These are phyloP conservation scores for Lecanicillium sp. DNA, from an alignment of 2,329 filamentous ascomycete species.

Conservation along the genomic window DNA sequence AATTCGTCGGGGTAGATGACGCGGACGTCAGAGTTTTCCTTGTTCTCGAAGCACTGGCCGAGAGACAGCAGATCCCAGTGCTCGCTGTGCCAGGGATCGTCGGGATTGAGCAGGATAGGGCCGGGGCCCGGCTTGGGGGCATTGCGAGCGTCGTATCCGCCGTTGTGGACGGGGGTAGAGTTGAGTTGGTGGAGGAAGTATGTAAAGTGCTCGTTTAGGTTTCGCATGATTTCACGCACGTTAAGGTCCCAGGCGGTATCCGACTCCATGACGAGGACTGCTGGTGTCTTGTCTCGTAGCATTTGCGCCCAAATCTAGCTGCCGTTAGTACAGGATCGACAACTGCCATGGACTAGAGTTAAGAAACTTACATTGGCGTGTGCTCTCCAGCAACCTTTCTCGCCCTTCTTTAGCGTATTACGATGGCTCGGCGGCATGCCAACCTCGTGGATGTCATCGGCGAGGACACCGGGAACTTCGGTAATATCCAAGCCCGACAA, in stretches of 20 bases:
- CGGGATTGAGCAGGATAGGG: background rate
- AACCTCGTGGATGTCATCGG: constrained; percentile 13
- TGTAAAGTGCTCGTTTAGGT: constrained; percentile 15
- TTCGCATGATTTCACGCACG: constrained; percentile 16
- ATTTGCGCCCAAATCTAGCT: constrained; percentile 20
- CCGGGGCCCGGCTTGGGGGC: background rate
- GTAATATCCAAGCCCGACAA: constrained; percentile 17
- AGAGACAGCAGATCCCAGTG: constrained; percentile 9
- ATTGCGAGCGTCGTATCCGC: background rate
- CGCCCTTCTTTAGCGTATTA: constrained; percentile 11
- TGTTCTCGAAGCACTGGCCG: constrained; percentile 7
- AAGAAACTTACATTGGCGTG: constrained; percentile 21
- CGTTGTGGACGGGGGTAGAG: constrained; percentile 1
- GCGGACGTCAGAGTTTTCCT: constrained; percentile 3
- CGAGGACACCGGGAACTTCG: constrained; percentile 14
- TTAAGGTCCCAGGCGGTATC: constrained; percentile 21
- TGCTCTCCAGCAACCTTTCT: constrained; percentile 19
- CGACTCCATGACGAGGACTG: constrained; percentile 19
- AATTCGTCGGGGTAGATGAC: constrained; percentile 12
- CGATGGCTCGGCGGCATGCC: constrained; percentile 18
- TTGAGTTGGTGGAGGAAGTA: constrained; percentile 5
- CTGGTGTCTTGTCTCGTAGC: constrained; percentile 13
- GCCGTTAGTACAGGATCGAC: no score
- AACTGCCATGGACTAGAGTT: no score
- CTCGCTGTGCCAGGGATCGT: constrained; percentile 8